Base-by-base conservation (phyloP, 371 early-diverging fungal genomes). In the Batkoa obscura region DNA sequence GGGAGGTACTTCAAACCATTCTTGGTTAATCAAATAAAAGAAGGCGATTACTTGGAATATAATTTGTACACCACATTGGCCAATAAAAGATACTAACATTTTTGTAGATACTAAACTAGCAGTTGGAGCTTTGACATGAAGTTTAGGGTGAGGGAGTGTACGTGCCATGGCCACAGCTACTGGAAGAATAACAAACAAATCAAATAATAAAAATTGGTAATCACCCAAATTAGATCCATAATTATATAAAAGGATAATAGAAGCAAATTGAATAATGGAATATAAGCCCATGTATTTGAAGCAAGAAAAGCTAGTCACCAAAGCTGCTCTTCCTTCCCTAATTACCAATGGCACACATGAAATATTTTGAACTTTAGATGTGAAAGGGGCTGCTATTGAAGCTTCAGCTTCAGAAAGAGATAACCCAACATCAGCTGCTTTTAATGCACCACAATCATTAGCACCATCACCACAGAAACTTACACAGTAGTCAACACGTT, bases 381-480 rank as follows among this genome's bases (percentile, higher is more conserved):
- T 94, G 66, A 99, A 99, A 0, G 94, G 94, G 3, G 99, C 96
- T 1, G 97, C 98, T 0, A 99, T 90, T 41, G 88, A 90, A 2
- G 97, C 93, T 62, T 96, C 98, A 10, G 97, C 96, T 60, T 94
- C 90, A 3, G 92, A 90, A 35, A 99, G 67, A n/a, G 97, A 91
- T 12, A 99, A 68, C 1, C 99, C 99, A 33, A 98, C 93, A 69
- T 98, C 97, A 6, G 99, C 98, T 30, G 88, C 89, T 55, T 89
- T 88, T 10, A 99, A 73, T 1, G 99, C 99, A 23, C 95, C 97
- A 72, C 95, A 94, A 69, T 99, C 99, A 63, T 99, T 99, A 38
- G 99, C 98, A 4, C 99, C 99, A 72, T 99, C 99, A n/a, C 99
- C 99, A 69, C 92, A 92, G 60, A 98, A 95, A 0, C 91, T 88